A percentile compares a stretch with the other conserved stretches of the same genome.
Evolutionary conservation across 805 yeast species (phyloP).

Genomic region (Maudiozyma bulderi): DNA sequence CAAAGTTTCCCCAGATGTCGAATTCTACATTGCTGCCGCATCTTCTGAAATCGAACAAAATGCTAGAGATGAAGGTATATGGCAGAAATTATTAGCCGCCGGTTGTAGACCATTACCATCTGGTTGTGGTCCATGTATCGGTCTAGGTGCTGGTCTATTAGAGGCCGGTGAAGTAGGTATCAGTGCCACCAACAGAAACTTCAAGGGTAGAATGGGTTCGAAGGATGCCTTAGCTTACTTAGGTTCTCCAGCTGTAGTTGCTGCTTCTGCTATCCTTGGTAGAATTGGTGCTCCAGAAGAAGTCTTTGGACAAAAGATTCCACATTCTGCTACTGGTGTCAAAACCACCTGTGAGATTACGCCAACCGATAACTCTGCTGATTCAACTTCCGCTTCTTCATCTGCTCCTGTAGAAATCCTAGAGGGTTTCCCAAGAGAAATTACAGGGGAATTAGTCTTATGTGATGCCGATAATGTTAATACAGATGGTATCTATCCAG

Average conservation of each 20-base stretch:
- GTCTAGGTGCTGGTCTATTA: constrained; percentile 86
- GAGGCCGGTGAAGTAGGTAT: constrained; percentile 97
- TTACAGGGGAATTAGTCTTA: constrained; percentile 82
- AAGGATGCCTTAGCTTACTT: constrained; percentile 91
- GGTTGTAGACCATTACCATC: constrained; percentile 95
- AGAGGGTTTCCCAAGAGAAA: constrained; percentile 82
- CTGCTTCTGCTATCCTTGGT: constrained; percentile 95
- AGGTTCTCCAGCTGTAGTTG: constrained; percentile 96
- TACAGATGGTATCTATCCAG: constrained; percentile 98
- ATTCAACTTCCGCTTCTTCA: constrained; percentile 26
- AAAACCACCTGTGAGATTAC: constrained; percentile 22
- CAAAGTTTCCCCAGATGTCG: constrained; percentile 80
- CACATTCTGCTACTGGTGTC: constrained; percentile 36
- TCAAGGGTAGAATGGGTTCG: constrained; percentile 99
- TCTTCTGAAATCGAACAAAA: constrained; percentile 86
- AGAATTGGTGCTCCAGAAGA: constrained; percentile 89
- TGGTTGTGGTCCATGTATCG: constrained; percentile 99
- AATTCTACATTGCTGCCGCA: constrained; percentile 96
- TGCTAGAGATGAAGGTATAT: constrained; percentile 85
- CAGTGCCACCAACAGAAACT: constrained; percentile 95
- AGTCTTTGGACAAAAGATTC: constrained; percentile 51
- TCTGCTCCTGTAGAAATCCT: constrained; percentile 58
- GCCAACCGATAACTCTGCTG: constrained; percentile 6
- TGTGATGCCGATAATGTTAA: constrained; percentile 96
- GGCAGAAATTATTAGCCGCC: constrained; percentile 82